Conservation (phyloP, 768 basidiomycete species). For the Phlegmacium glaucopus region DNA sequence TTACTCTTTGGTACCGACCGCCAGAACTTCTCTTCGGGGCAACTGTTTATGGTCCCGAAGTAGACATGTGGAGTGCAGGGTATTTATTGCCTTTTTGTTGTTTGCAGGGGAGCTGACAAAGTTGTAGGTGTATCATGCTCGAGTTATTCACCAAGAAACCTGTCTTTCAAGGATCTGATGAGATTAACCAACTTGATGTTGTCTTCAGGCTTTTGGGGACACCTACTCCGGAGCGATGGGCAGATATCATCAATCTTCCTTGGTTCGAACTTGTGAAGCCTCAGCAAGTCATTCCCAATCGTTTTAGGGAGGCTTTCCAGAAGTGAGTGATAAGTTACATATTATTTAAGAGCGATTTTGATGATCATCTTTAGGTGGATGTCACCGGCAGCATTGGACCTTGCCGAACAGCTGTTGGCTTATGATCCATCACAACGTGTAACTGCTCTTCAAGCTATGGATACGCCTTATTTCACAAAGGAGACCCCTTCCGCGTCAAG, state of each 20-base stretch:
- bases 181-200: constrained; percentile 94
- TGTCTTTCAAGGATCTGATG: constrained; percentile 97
- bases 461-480: constrained; percentile 76
- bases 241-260: constrained; percentile 75
- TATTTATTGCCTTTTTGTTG: constrained; percentile 31
- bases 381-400: constrained; percentile 79
- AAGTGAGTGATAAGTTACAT: constrained; percentile 48
- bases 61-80: constrained; percentile 99
- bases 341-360: not conserved
- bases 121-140: constrained; percentile 92
- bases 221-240: constrained; percentile 81
- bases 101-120: not conserved
- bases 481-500: constrained; percentile 73
- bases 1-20: constrained; percentile 97
- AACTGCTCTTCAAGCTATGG: constrained; percentile 77
- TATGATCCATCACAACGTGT: constrained; percentile 80
- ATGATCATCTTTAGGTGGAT: constrained; percentile 62
- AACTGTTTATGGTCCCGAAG: constrained; percentile 94
- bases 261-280: constrained; percentile 99
- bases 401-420: constrained; percentile 78
- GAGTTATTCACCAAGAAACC: constrained; percentile 95
- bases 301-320: constrained; percentile 81
- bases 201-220: constrained; percentile 92
- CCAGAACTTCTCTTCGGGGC: constrained; percentile 94
- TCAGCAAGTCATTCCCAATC: constrained; percentile 65